Base-by-base conservation (phyloP, 2,329 filamentous ascomycete species). In the Colletotrichum simmondsii region DNA sequence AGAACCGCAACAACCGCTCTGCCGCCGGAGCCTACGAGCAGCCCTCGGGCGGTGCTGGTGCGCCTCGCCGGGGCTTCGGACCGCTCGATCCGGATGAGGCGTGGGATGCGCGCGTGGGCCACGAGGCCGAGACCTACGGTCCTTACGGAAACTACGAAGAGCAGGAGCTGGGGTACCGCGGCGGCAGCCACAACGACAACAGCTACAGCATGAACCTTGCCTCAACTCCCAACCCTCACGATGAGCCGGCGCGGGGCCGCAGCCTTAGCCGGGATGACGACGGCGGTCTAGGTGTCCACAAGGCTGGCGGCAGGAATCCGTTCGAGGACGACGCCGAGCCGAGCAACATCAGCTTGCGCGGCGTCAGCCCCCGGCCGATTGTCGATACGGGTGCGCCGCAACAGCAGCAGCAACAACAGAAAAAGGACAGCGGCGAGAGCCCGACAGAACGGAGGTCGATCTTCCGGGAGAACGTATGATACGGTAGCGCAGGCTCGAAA, bases 41-140 rank as follows among this genome's bases (percentile, higher is more conserved):
- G 77, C 84, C 88, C 5, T 79, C 83, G 7, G 81, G 81, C 56
- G 42, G 42, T n/a, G 78, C 78, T 24, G 75, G 81, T 42, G 83
- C 84, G 58, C 84, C 85, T 68, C 86, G 87, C 67, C 83, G 89
- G 66, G 90, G 90, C 26, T 92, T 93, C 80, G 91, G 92, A 2
- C 86, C 91, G 4, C 87, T 95, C 58, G 94, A 97, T 78, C 93
- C 93, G 1, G 94, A 97, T 80, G 94, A 95, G 79, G 94, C 94
- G 2, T 97, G 95, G 95, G 94, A 97, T 83, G 84, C 93, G 75
- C 87, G 93, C 72, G 94, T 97, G 5, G 93, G 93, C 71, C 87
- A 91, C 77, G 94, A 95, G 81, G 90, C 92, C 22, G 91, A 93
- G 78, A 84, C 83, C 14, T 91, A 92, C 79, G 89, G 89, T 2